A percentile compares a stretch with the other conserved stretches of the same genome.
Evolutionary conservation across 495 filamentous ascomycete genomes (phyloP).

Genomic region (Darksidea phi): DNA sequence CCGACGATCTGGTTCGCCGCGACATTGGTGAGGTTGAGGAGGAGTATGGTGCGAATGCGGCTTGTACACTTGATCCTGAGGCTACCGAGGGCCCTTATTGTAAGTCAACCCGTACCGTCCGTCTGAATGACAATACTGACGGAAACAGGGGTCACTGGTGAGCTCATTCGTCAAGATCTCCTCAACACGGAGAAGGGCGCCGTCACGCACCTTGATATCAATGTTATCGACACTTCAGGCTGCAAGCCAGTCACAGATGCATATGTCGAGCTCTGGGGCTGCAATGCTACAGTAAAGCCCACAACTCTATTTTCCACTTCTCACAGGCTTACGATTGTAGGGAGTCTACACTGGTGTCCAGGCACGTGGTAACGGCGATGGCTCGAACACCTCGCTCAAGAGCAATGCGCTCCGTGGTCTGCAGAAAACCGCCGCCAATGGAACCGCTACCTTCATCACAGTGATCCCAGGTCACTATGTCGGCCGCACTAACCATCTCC

Average conservation of each 20-base stretch:
- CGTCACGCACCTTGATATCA: conserved; percentile 57
- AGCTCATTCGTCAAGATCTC: conserved; percentile 55
- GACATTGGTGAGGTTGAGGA: conserved; percentile 22
- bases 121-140: not conserved
- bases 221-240: conserved; percentile 59
- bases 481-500: conserved; percentile 59
- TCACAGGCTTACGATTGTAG: conserved; percentile 2
- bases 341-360: conserved; percentile 53
- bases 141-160: conserved; percentile 35
- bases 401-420: conserved; percentile 54
- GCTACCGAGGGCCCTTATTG: conserved; percentile 40
- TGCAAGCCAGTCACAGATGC: conserved; percentile 55
- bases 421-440: conserved; percentile 51
- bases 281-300: conserved; percentile 52
- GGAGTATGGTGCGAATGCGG: conserved; percentile 16
- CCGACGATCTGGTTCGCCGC: conserved; percentile 16
- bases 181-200: conserved; percentile 58
- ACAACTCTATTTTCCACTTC: not conserved
- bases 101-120: conserved; percentile 2
- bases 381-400: conserved; percentile 43
- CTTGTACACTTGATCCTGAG: conserved; percentile 35
- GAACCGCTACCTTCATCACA: conserved; percentile 57
- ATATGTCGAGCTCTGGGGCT: conserved; percentile 62
- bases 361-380: conserved; percentile 31
- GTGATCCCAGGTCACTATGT: conserved; percentile 63